These are phyloP conservation scores for Lactuca saligna DNA, from an alignment of 129 eudicot genomes.

Conservation along the genomic window DNA sequence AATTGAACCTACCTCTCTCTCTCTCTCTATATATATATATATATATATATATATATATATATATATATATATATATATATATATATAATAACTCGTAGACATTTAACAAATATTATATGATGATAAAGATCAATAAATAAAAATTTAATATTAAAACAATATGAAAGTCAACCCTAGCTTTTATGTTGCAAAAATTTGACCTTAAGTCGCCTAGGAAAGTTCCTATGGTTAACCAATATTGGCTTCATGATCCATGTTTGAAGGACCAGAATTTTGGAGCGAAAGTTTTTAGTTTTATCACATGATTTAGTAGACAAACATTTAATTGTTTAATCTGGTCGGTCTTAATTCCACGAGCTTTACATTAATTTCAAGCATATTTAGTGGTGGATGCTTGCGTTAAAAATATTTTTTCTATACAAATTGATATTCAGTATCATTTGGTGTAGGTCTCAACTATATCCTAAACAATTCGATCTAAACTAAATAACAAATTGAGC, in stretches of 20 bases:
- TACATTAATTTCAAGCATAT: conserved; percentile 29
- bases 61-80: no score
- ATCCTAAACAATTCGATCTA: background rate
- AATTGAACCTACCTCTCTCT: no score
- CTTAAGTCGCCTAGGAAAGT: conserved; percentile 13
- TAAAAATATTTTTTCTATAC: background rate
- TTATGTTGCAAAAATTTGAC: background rate
- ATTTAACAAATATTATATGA: no score
- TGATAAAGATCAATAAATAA: no score
- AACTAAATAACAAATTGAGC: background rate
- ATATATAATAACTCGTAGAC: no score
- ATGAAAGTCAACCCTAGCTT: conserved; percentile 2
- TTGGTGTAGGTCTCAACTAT: conserved; percentile 30
- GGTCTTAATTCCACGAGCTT: conserved; percentile 33
- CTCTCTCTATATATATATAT: no score
- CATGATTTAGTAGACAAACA: background rate
- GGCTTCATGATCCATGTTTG: conserved; percentile 29
- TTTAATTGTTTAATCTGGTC: conserved; percentile 13
- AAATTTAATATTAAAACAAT: background rate
- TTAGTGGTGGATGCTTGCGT: conserved; percentile 12
- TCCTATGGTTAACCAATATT: conserved; percentile 20
- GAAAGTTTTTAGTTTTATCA: background rate
- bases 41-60: no score
- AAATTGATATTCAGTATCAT: background rate
- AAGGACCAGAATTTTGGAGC: conserved; percentile 22